Evolutionary conservation across 2,329 filamentous ascomycete species (phyloP).

Genomic region (Cladosporium sp.): DNA sequence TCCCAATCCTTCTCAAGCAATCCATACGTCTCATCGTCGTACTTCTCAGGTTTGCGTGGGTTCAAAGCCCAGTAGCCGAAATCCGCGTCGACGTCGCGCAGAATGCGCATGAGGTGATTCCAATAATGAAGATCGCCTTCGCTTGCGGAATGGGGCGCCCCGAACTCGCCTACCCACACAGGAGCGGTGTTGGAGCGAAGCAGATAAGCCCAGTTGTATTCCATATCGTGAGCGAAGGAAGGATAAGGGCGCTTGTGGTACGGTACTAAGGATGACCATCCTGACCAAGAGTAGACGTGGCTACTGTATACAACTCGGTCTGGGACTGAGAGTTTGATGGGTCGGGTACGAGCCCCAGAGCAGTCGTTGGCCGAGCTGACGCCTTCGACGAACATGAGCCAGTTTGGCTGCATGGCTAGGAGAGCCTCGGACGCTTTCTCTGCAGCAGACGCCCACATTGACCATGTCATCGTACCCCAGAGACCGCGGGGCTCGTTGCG

Average conservation of each 20-base stretch:
- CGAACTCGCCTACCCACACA: constrained; percentile 65
- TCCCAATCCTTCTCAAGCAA: constrained; percentile 59
- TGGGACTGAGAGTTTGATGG: constrained; percentile 51
- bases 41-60: constrained; percentile 54
- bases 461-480: constrained; percentile 64
- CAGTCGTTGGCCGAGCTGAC: constrained; percentile 63
- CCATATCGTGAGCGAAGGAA: constrained; percentile 59
- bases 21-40: constrained; percentile 55
- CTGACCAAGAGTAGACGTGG: constrained; percentile 65
- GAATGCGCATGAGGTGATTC: constrained; percentile 55
- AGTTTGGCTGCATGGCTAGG: constrained; percentile 53
- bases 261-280: constrained; percentile 54
- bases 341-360: constrained; percentile 48
- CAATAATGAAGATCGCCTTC: constrained; percentile 59
- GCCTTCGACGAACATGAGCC: constrained; percentile 63
- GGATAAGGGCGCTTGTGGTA: constrained; percentile 56
- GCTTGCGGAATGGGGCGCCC: constrained; percentile 49
- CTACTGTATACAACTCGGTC: constrained; percentile 59
- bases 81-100: constrained; percentile 50
- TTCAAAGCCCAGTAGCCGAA: constrained; percentile 64
- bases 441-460: constrained; percentile 57
- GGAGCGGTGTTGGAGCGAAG: constrained; percentile 51
- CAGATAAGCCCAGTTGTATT: constrained; percentile 60
- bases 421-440: constrained; percentile 58
- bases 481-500: constrained; percentile 63